A percentile compares a stretch with the other conserved stretches of the same genome.
Conservation (phyloP, 2,329 filamentous ascomycete species). For the Alternaria burnsii region DNA sequence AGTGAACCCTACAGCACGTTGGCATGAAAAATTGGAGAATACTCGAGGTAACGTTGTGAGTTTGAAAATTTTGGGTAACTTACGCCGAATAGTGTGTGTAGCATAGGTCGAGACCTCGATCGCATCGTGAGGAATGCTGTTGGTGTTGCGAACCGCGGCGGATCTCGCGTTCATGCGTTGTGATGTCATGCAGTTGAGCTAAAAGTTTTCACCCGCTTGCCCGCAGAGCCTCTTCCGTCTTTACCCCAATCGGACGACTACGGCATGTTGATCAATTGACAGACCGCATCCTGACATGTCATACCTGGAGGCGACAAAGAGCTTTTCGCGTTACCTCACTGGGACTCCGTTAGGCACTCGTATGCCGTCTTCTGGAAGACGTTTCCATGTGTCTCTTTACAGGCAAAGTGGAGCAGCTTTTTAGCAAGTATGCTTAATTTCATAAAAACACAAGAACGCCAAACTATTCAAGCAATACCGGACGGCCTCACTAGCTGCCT, state of each 20-base stretch:
- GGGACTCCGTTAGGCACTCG: not conserved
- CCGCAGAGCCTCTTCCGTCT: conserved; percentile 16
- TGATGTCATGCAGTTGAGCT: conserved; percentile 12
- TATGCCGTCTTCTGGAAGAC: not conserved
- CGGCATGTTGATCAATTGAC: conserved; percentile 1
- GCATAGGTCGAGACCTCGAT: not conserved
- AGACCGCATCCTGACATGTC: not conserved
- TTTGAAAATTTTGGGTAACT: not conserved
- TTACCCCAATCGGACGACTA: conserved; percentile 14
- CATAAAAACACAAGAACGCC: not conserved
- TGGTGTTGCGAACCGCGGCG: conserved; percentile 8
- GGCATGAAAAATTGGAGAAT: not conserved
- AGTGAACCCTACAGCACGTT: not conserved
- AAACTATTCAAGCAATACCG: conserved; percentile 5
- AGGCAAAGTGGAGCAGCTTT: not conserved
- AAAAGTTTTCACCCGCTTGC: conserved; percentile 10
- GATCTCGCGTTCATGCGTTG: conserved; percentile 6
- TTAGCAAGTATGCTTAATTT: not conserved
- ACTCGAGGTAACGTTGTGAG: not conserved
- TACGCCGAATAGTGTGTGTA: not conserved
- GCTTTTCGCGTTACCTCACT: not conserved
- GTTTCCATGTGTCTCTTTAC: no score
- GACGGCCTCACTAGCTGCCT: conserved; percentile 1
- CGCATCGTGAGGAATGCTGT: not conserved
- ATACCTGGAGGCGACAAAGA: not conserved